Base-by-base conservation (phyloP, 768 basidiomycete species). In the Podaxis pistillaris region DNA sequence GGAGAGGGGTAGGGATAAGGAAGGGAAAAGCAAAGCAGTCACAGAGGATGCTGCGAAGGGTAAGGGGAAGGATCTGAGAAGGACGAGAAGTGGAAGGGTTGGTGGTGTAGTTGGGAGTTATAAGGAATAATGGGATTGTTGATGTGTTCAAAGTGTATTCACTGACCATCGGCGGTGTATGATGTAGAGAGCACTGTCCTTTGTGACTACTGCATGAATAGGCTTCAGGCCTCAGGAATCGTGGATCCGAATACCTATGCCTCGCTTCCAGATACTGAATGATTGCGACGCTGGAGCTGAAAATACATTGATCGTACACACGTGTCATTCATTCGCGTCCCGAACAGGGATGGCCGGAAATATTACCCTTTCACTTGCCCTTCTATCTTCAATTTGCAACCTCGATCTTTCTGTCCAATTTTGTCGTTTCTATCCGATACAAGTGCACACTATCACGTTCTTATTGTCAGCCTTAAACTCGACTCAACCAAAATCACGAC, bases 1-100 rank as follows among this genome's bases (percentile, higher is more conserved):
- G 52, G 65, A 58, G 61, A 68, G 65, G 33, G 50, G 46, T 55
- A 60, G 36, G 37, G 56, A 4, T 54, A 66, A 59, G 51, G 65
- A 56, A 44, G 63, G 46, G 17, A 60, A 19, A 38, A 60, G 47
- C 37, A 63, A 36, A 63, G 65, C 44, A 51, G 22, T 2, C 4
- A 24, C 19, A 13, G 28, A 41, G 3, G 28, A 13, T 15, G 30
- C 58, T 49, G 57, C 53, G 51, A 67, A 51, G 30, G 54, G 54
- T 4, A 63, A 65, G 59, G 56, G 46, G n/a, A 61, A 58, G 33
- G 41, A 51, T 40, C 26, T 62, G 56, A 57, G 62, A 46, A 61
- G 22, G 28, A 60, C 60, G 9, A 46, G 53, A 26, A 64, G 63
- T 63, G 57, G 61, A 19, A 56, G 61, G 30, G 30, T 62, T 11